A percentile compares a stretch with the other conserved stretches of the same genome.
phyloP scores from a whole-genome alignment of 2,329 filamentous ascomycete genomes.

The Xylaria sp. region DNA sequence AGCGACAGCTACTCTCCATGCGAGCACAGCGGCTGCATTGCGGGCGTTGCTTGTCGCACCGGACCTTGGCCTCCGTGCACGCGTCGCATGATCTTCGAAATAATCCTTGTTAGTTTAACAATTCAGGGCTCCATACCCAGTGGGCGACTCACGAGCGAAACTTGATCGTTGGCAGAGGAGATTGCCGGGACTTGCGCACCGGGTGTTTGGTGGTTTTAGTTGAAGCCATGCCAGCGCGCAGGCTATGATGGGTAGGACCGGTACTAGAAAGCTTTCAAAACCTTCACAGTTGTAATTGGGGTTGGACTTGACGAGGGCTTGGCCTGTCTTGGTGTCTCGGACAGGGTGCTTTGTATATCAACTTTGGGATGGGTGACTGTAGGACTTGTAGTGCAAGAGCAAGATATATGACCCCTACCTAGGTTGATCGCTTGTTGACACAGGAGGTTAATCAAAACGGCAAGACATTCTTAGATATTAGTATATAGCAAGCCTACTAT shows the following conservation, averaged over 20 bases:
- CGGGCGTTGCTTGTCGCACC: constrained; percentile 1
- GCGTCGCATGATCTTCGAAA: constrained; percentile 7
- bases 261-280: neutral
- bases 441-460: neutral
- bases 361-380: neutral
- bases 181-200: neutral
- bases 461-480: neutral
- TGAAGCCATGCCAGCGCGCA: neutral
- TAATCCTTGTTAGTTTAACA: neutral
- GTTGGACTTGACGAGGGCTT: neutral
- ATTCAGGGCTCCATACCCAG: neutral
- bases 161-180: neutral
- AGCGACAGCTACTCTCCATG: neutral
- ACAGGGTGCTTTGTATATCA: neutral
- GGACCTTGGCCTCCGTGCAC: constrained; percentile 19
- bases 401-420: neutral
- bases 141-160: neutral
- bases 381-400: neutral
- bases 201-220: neutral
- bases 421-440: neutral
- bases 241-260: neutral
- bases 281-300: neutral
- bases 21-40: neutral
- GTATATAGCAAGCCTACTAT: neutral
- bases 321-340: neutral